phyloP scores from a whole-genome alignment of 495 filamentous ascomycete species.

The Trichoderma gamsii region DNA sequence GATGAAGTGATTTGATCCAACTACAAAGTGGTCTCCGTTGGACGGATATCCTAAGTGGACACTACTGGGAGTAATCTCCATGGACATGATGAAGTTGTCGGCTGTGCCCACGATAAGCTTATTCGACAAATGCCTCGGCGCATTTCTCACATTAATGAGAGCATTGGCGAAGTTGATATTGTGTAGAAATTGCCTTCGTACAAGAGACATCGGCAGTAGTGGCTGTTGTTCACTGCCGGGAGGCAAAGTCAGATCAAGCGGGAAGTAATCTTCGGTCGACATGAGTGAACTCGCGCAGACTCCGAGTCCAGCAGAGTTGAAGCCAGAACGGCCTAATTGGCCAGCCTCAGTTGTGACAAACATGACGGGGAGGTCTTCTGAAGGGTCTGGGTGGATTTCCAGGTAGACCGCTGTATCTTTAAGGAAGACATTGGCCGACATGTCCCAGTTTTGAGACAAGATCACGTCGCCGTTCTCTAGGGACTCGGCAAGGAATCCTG shows the following conservation, averaged over 20 bases:
- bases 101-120: constrained; percentile 1
- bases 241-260: constrained; percentile 16
- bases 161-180: not conserved
- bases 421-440: constrained; percentile 23
- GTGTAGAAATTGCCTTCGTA: constrained; percentile 25
- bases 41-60: not conserved
- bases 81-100: not conserved
- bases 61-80: not conserved
- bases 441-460: constrained; percentile 31
- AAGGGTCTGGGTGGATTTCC: constrained; percentile 26
- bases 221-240: constrained; percentile 5
- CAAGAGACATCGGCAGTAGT: constrained; percentile 23
- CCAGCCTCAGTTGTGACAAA: constrained; percentile 29
- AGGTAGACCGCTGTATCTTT: constrained; percentile 25
- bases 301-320: constrained; percentile 26
- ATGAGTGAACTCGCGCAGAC: constrained; percentile 28
- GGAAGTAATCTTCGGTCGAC: constrained; percentile 23
- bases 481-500: constrained; percentile 9
- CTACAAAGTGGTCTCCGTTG: not conserved
- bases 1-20: not conserved
- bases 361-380: constrained; percentile 26
- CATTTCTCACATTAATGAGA: not conserved
- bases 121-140: not conserved
- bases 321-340: constrained; percentile 27
- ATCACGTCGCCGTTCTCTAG: constrained; percentile 21